Evolutionary conservation across 768 basidiomycete genomes (phyloP), one percentile per base, ranked within the genome.

Genomic region (Lentinula detonsa): DNA sequence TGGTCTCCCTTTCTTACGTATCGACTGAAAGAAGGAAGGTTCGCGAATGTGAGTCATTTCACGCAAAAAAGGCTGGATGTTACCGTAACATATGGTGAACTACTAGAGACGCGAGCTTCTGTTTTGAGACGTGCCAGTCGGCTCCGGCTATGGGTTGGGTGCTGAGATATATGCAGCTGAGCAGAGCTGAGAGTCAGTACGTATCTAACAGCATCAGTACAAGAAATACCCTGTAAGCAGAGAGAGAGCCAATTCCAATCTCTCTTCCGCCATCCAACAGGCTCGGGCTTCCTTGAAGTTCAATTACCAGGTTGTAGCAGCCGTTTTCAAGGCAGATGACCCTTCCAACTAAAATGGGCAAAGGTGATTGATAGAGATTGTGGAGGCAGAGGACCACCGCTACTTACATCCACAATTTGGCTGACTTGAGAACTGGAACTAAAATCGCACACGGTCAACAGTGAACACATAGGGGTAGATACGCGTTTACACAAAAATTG

Each of bases 91-190:
- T 8, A 15, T 18, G 31, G 23, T 31, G 23, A 13, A 7, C 4
- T 34, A 28, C 50, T 8, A 1, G 9, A 13, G 28, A 4, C 34
- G 5, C n/a, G 5, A 18, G 50, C 50, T 49, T 54, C 52, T 16
- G 34, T 16, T 56, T 40, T 56, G 39, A 56, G 1, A 15, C 57
- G 57, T 8, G 18, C 46, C 18, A 59, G 45, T 39, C 46, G 33
- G n/a, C 18, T 50, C 37, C 33, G 31, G 8, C 35, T 49, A 49
- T 59, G 57, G 10, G 15, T 49, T 21, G 57, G 45, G 18, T 59
- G 57, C 18, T 59, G 57, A 21, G 43, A 23, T n/a, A 59, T 59
- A 50, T 59, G 57, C 37, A 15, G 16, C 57, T 59, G 23, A 23
- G 5, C 16, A 8, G 40, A 40, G 3, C 10, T 18, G 6, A 6